Evolutionary conservation across 352 stramenopile genomes (phyloP), one percentile per base, ranked within the genome.

Genomic region (Pythium coloratum): DNA sequence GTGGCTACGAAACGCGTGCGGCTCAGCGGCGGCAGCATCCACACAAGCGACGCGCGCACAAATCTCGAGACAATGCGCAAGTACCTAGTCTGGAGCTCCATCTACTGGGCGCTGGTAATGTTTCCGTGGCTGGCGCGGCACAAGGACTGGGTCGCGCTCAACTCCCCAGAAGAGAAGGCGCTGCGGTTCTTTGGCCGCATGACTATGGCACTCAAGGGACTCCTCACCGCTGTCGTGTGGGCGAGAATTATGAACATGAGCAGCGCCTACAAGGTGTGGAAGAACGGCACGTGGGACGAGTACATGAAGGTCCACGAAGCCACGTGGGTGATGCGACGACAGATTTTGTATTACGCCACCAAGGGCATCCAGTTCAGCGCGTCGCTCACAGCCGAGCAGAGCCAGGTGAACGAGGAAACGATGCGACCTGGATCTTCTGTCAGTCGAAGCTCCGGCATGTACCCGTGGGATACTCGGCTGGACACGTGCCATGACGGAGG

Each of bases 291-390:
- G 47, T 96, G 87, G 85, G 88, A 96, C 63, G 82, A 90, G 59
- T 93, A 94, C 64, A 83, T 96, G 38, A 92, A 94, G 59, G 76
- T 92, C 26, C 89, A 96, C 65, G 88, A 94, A 44, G 86, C 86
- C 6, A 89, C 85, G 30, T 96, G 88, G 88, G 82, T 96, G 26
- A 66, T 94, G 47, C 81, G 88, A 30, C 82, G 84, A 18, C 81
- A 96, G 64, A 93, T 92, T 38, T 73, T 96, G 40, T 91, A 91
- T 55, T 96, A 91, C 55, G 88, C 86, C 12, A 92, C 86, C 34
- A 86, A 89, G 59, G 86, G 86, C 18, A 92, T 92, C 66, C 84
- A 92, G 67, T 78, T 87, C 51, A 76, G 69, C 28, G 55, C 63
- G 18, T 57, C 57, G 30, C 26, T 75, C 2, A 44, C 69, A 6